phyloP scores from a whole-genome alignment of 805 yeast species.

The Lipomyces yamanashiensis region DNA sequence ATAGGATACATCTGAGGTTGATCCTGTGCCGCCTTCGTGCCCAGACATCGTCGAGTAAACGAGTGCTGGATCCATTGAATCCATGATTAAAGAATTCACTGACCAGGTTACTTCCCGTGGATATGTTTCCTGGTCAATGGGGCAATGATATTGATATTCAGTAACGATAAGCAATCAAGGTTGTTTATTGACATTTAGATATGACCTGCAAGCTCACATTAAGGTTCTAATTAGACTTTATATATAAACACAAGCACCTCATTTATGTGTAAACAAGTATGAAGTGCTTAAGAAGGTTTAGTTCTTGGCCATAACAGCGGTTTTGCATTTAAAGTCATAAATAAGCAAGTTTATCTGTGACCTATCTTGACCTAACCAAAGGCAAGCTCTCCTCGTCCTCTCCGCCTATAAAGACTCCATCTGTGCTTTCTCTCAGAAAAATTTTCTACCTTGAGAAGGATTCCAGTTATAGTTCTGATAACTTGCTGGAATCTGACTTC shows the following conservation, averaged over 20 bases:
- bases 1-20: conserved; percentile 9
- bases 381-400: neutral
- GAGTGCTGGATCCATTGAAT: conserved; percentile 22
- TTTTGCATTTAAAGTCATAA: too few species aligned
- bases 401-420: conserved; percentile 7
- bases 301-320: too few species aligned
- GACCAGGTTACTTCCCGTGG: too few species aligned
- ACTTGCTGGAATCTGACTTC: neutral
- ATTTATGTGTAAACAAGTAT: too few species aligned
- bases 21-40: conserved; percentile 18
- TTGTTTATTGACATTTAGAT: too few species aligned
- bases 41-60: conserved; percentile 22
- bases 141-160: neutral
- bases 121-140: too few species aligned
- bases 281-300: too few species aligned
- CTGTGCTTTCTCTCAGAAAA: neutral
- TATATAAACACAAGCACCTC: too few species aligned
- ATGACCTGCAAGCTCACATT: too few species aligned
- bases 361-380: neutral
- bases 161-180: neutral
- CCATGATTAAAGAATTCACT: conserved; percentile 3
- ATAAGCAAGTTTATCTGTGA: neutral
- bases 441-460: neutral
- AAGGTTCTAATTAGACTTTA: too few species aligned
- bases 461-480: neutral